phyloP scores from a whole-genome alignment of 1,284 basidiomycete genomes.

The Neonothopanus nambi region DNA sequence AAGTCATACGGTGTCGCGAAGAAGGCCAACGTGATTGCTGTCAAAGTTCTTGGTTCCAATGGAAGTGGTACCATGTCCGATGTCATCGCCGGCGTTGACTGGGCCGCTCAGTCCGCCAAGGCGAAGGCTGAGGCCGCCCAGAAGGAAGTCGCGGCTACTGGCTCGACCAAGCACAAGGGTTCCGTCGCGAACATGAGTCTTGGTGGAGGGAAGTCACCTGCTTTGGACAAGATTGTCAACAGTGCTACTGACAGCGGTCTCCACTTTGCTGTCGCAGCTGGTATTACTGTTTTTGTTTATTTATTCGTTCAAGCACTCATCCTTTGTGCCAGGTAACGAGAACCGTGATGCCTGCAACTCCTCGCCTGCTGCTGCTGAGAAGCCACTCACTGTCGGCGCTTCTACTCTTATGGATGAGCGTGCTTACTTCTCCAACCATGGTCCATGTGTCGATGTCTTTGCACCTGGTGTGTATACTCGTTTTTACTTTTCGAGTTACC shows the following conservation, averaged over 20 bases:
- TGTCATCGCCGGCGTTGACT: slow-evolving; percentile 86
- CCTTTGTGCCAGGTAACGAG: slow-evolving; percentile 50
- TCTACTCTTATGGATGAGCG: slow-evolving; percentile 80
- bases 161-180: slow-evolving; percentile 83
- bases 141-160: slow-evolving; percentile 59
- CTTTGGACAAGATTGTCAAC: slow-evolving; percentile 87
- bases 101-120: slow-evolving; percentile 73
- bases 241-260: slow-evolving; percentile 82
- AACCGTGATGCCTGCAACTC: slow-evolving; percentile 78
- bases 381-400: slow-evolving; percentile 86
- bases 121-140: slow-evolving; percentile 57
- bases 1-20: slow-evolving; percentile 92
- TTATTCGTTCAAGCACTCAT: background rate
- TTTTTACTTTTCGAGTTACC: background rate
- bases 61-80: slow-evolving; percentile 97
- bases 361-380: slow-evolving; percentile 76
- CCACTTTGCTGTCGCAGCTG: slow-evolving; percentile 95
- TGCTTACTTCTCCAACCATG: slow-evolving; percentile 88
- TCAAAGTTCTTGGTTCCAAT: slow-evolving; percentile 95
- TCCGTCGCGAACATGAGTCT: slow-evolving; percentile 99
- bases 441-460: slow-evolving; percentile 81
- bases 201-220: slow-evolving; percentile 91
- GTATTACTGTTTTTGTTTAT: slow-evolving; percentile 47
- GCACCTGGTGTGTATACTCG: slow-evolving; percentile 61
- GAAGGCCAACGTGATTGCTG: slow-evolving; percentile 88